A percentile compares a stretch with the other conserved stretches of the same genome.
Evolutionary conservation across 192 early-diverging fungal species (phyloP).

Genomic region (Coemansia sp.): DNA sequence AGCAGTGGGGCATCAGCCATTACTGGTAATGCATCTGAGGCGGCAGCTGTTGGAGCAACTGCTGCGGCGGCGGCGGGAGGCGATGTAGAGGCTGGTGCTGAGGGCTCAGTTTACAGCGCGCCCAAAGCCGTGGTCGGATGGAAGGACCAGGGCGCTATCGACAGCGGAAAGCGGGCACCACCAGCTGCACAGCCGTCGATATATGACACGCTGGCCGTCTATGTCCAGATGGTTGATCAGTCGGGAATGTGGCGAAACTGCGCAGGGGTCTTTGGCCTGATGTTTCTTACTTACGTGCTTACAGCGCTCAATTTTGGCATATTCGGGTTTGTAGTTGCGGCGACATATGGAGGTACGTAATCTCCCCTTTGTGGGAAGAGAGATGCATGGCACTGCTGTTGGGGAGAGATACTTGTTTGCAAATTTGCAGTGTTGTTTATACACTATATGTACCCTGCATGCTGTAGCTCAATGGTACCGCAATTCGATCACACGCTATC

Average conservation of each 20-base stretch:
- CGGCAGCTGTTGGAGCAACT: neutral
- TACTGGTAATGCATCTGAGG: constrained; percentile 7
- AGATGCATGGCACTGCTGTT: constrained; percentile 38
- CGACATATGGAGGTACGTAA: constrained; percentile 58
- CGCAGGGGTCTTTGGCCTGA: constrained; percentile 51
- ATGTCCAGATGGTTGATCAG: constrained; percentile 53
- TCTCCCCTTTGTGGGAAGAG: neutral
- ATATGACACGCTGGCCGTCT: constrained; percentile 37
- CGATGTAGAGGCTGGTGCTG: constrained; percentile 1
- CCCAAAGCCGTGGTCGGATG: constrained; percentile 37
- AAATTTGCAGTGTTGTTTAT: neutral
- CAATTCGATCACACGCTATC: constrained; percentile 67
- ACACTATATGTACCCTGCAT: constrained; percentile 3
- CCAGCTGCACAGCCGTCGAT: constrained; percentile 33
- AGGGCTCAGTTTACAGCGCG: neutral
- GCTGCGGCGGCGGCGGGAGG: constrained; percentile 3
- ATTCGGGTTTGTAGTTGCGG: constrained; percentile 42
- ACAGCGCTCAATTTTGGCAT: constrained; percentile 51
- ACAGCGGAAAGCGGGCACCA: constrained; percentile 50
- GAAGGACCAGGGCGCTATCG: constrained; percentile 51
- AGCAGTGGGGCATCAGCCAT: constrained; percentile 5
- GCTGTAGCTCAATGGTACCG: constrained; percentile 68
- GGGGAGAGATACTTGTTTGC: constrained; percentile 11
- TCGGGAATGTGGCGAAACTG: constrained; percentile 56
- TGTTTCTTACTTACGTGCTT: constrained; percentile 52